Evolutionary conservation across 805 yeast species (phyloP).

Genomic region (Cyberlindnera euphorbiiphila): DNA sequence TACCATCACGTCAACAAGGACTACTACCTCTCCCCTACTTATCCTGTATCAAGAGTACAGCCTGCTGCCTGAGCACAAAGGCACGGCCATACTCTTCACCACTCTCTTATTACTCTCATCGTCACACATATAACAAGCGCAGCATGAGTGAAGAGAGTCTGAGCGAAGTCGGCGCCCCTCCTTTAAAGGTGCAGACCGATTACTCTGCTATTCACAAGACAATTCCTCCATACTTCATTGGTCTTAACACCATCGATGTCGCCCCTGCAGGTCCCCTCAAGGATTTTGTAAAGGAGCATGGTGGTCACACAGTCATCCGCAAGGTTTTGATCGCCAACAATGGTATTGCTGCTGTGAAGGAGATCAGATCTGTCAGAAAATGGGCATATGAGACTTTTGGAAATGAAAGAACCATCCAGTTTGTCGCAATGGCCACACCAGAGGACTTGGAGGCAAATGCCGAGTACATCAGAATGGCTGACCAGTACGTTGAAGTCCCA

Average conservation of each 20-base stretch:
- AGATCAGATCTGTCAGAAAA: slow-evolving; percentile 93
- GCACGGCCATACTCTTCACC: slow-evolving; percentile 1
- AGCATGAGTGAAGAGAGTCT: slow-evolving; percentile 39
- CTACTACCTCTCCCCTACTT: slow-evolving; percentile 7
- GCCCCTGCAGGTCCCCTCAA: slow-evolving; percentile 79
- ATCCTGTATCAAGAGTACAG: not conserved
- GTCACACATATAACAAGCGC: slow-evolving; percentile 3
- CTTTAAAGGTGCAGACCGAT: slow-evolving; percentile 28
- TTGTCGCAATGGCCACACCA: slow-evolving; percentile 99
- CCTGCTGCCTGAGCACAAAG: slow-evolving; percentile 7
- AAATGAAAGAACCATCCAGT: slow-evolving; percentile 87
- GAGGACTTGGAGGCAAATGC: slow-evolving; percentile 96
- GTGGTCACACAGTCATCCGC: slow-evolving; percentile 93
- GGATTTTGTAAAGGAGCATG: slow-evolving; percentile 78
- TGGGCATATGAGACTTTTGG: slow-evolving; percentile 99
- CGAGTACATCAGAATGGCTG: slow-evolving; percentile 98
- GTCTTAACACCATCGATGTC: slow-evolving; percentile 68
- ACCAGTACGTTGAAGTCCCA: slow-evolving; percentile 96
- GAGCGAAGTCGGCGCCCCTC: slow-evolving; percentile 32
- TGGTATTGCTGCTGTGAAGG: slow-evolving; percentile 99
- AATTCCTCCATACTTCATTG: slow-evolving; percentile 74
- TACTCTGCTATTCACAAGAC: slow-evolving; percentile 34
- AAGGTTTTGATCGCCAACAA: slow-evolving; percentile 92
- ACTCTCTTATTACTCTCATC: slow-evolving; percentile 2
- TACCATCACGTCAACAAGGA: slow-evolving; percentile 13